Percentiles rank a stretch among this genome's conserved stretches.
These are phyloP conservation scores for Phytopythium oedochilum DNA, from an alignment of 352 stramenopile species.

Conservation along the genomic window DNA sequence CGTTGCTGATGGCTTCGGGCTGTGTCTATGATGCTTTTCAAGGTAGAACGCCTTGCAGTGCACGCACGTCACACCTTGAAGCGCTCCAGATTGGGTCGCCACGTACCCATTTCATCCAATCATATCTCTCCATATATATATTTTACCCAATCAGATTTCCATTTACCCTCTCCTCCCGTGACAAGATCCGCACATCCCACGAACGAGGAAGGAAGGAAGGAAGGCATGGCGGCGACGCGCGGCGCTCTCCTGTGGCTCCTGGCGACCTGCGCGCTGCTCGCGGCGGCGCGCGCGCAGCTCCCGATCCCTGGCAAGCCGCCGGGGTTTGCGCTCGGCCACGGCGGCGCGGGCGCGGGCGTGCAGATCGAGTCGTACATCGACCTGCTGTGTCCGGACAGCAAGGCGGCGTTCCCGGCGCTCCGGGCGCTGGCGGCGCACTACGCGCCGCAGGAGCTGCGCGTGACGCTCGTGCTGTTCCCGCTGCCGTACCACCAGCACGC, in stretches of 20 bases:
- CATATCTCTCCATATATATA: neutral
- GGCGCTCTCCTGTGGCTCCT: constrained; percentile 12
- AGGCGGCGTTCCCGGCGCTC: constrained; percentile 57
- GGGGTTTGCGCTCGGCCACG: constrained; percentile 56
- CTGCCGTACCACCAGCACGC: constrained; percentile 77
- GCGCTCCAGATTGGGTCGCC: neutral
- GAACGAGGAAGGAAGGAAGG: neutral
- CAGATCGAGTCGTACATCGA: constrained; percentile 86
- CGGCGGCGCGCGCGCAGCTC: constrained; percentile 27
- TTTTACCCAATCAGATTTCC: too few species aligned
- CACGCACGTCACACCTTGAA: constrained; percentile 1
- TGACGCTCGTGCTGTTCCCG: constrained; percentile 73
- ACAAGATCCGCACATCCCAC: neutral
- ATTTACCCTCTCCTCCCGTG: too few species aligned
- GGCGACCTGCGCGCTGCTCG: constrained; percentile 9
- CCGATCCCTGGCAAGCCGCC: constrained; percentile 55
- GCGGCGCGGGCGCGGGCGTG: constrained; percentile 46
- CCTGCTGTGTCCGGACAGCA: constrained; percentile 74
- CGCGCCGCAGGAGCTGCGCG: constrained; percentile 43
- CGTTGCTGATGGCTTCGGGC: too few species aligned
- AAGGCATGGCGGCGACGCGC: neutral
- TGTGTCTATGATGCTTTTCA: too few species aligned
- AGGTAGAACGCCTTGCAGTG: too few species aligned
- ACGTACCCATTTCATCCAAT: constrained; percentile 1
- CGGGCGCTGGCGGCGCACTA: constrained; percentile 60